These are phyloP conservation scores for Fusarium sp. DNA, from an alignment of 2,329 filamentous ascomycete genomes.

Conservation along the genomic window DNA sequence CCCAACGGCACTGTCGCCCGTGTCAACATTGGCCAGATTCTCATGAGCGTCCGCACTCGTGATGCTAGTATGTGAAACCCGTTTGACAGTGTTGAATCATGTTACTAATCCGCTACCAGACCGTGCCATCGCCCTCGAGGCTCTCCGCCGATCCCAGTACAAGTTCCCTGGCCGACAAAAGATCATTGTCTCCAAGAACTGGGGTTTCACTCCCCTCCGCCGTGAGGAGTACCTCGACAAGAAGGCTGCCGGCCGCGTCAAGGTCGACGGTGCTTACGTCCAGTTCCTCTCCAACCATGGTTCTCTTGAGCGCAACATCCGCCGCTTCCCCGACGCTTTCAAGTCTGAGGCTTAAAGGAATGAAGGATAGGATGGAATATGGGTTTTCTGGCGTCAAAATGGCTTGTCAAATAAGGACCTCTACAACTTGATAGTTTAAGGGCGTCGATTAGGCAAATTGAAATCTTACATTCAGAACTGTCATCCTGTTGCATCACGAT, in stretches of 20 bases:
- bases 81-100: constrained; percentile 20
- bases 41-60: constrained; percentile 96
- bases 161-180: constrained; percentile 99
- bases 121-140: constrained; percentile 94
- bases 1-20: constrained; percentile 98
- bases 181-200: constrained; percentile 99
- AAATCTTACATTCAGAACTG: constrained; percentile 48
- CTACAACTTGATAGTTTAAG: constrained; percentile 49
- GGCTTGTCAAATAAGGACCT: constrained; percentile 57
- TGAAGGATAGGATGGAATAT: constrained; percentile 53
- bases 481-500: constrained; percentile 7
- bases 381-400: constrained; percentile 60
- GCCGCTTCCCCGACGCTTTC: constrained; percentile 95
- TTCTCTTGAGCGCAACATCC: constrained; percentile 85
- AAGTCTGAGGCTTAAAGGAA: constrained; percentile 65
- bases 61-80: constrained; percentile 76
- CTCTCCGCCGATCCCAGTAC: constrained; percentile 99
- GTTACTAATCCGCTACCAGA: constrained; percentile 61
- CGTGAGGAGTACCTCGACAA: constrained; percentile 97
- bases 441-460: constrained; percentile 51
- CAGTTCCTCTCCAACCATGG: constrained; percentile 99
- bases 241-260: constrained; percentile 92
- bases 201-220: constrained; percentile 98
- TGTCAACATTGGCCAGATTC: constrained; percentile 99
- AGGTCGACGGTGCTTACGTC: constrained; percentile 98